phyloP scores from a whole-genome alignment of 192 early-diverging fungal species.

The Podila epigama region DNA sequence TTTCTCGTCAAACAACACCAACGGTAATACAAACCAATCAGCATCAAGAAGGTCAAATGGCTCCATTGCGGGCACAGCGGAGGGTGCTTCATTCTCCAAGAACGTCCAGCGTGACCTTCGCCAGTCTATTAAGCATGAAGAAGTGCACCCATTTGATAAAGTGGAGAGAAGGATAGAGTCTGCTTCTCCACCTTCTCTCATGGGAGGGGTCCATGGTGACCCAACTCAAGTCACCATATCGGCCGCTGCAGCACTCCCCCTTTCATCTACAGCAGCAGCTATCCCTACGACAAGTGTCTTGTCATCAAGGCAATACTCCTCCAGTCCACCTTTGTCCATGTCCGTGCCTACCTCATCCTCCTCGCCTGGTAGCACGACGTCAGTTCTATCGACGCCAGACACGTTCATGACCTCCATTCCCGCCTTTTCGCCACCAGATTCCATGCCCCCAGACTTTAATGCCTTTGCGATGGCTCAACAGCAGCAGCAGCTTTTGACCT shows the following conservation, averaged over 20 bases:
- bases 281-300: not conserved
- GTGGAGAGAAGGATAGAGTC: not conserved
- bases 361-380: not conserved
- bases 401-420: slow-evolving; percentile 19
- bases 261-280: not conserved
- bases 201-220: no score
- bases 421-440: slow-evolving; percentile 14
- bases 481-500: slow-evolving; percentile 15
- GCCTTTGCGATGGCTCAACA: slow-evolving; percentile 30
- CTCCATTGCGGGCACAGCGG: no score
- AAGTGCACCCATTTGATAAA: not conserved
- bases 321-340: slow-evolving; percentile 8
- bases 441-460: slow-evolving; percentile 33
- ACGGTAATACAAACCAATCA: not conserved
- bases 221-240: not conserved
- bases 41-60: not conserved
- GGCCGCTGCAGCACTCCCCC: not conserved
- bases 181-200: no score
- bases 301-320: no score
- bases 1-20: not conserved
- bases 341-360: slow-evolving; percentile 13
- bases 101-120: not conserved
- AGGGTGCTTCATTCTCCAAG: no score
- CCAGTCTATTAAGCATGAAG: not conserved
- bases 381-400: not conserved